A percentile compares a stretch with the other conserved stretches of the same genome.
Conservation (phyloP, 2,329 filamentous ascomycete genomes). For the Pestalotiopsis sp. region DNA sequence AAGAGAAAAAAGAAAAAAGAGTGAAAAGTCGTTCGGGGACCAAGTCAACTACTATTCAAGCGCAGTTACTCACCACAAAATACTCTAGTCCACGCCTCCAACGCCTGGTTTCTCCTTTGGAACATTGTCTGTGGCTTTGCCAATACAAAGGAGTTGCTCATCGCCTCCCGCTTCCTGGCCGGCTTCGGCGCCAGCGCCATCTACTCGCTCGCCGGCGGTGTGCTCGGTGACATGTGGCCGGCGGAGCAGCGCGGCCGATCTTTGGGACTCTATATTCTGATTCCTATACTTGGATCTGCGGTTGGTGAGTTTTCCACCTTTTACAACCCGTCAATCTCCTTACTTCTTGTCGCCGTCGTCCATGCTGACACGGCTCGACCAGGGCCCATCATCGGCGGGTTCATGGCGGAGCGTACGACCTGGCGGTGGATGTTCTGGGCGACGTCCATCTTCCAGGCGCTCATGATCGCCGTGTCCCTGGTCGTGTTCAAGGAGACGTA, state of each 20-base stretch:
- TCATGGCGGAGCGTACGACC: slow-evolving; percentile 34
- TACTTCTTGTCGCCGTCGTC: neutral
- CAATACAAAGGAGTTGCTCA: slow-evolving; percentile 38
- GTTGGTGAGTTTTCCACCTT: slow-evolving; percentile 28
- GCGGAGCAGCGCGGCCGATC: slow-evolving; percentile 46
- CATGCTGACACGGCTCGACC: neutral
- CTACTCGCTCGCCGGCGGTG: slow-evolving; percentile 47
- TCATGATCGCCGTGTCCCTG: slow-evolving; percentile 35
- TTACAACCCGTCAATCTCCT: too few species aligned
- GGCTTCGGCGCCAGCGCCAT: slow-evolving; percentile 49
- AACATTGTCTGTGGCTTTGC: slow-evolving; percentile 47
- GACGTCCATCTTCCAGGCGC: slow-evolving; percentile 41
- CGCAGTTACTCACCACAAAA: too few species aligned
- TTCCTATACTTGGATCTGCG: slow-evolving; percentile 41
- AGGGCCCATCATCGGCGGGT: slow-evolving; percentile 41
- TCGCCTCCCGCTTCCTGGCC: slow-evolving; percentile 46
- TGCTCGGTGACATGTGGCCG: slow-evolving; percentile 47
- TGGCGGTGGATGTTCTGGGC: slow-evolving; percentile 51
- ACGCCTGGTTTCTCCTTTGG: slow-evolving; percentile 52
- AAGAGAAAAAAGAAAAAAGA: too few species aligned
- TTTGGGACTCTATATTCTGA: slow-evolving; percentile 36
- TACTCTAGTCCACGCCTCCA: slow-evolving; percentile 38
- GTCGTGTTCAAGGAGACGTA: slow-evolving; percentile 40
- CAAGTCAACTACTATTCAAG: too few species aligned
- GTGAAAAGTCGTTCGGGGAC: too few species aligned